Evolutionary conservation across 2,329 filamentous ascomycete genomes (phyloP).

Genomic region (Sphaerulina musiva): DNA sequence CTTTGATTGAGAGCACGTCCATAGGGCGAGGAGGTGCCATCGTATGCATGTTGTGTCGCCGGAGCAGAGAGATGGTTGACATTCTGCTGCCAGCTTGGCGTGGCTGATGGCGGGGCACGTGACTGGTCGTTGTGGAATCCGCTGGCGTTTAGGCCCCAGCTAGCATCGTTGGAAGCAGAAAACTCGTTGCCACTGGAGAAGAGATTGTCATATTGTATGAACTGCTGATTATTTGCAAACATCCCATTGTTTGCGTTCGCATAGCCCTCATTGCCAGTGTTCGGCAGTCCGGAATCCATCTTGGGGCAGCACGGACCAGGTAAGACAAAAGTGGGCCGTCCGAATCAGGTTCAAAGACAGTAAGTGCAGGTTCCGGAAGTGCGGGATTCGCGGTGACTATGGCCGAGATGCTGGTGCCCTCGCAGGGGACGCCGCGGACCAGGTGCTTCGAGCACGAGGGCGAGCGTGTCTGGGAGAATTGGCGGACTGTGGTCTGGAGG

Average conservation of each 20-base stretch:
- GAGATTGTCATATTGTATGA: conserved; percentile 30
- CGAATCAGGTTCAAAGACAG: conserved; percentile 5
- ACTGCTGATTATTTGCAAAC: conserved; percentile 28
- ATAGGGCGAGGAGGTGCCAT: conserved; percentile 22
- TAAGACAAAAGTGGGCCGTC: conserved; percentile 4
- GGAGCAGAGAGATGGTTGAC: conserved; percentile 22
- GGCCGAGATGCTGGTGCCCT: conserved; percentile 8
- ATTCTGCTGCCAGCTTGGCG: conserved; percentile 26
- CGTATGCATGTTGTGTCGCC: conserved; percentile 10
- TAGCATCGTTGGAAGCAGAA: conserved; percentile 28
- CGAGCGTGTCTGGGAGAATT: conserved; percentile 4
- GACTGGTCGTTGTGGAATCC: conserved; percentile 22
- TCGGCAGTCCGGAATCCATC: conserved; percentile 8
- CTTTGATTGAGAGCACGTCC: conserved; percentile 26
- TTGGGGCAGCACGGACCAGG: conserved; percentile 2
- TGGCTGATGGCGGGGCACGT: conserved; percentile 24
- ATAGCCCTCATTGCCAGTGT: conserved; percentile 24
- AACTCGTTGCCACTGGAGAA: conserved; percentile 25
- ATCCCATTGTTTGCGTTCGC: conserved; percentile 26
- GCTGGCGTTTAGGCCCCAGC: conserved; percentile 31
- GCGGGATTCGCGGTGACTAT: conserved; percentile 8
- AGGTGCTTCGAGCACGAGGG: conserved; percentile 2
- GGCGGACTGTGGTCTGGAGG: background rate
- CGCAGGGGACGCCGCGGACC: conserved; percentile 9
- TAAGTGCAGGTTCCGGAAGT: conserved; percentile 6